Conservation (phyloP, 352 stramenopile genomes). For the Stephanocyclus meneghinianus region DNA sequence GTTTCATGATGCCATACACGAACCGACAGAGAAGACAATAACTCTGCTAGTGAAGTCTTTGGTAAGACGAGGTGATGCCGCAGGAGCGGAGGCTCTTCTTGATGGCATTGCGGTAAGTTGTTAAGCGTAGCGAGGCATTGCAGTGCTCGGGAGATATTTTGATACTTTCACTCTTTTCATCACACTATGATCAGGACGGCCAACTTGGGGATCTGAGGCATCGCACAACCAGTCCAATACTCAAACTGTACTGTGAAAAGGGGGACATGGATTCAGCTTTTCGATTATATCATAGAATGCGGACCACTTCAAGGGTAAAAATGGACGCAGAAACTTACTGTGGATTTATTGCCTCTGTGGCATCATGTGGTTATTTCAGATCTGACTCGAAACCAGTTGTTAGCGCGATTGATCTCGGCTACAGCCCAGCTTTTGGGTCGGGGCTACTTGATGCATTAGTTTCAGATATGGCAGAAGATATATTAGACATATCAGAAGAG, state of each 20-base stretch:
- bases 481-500: conserved; percentile 73
- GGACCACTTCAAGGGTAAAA: conserved; percentile 52
- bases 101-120: conserved; percentile 35
- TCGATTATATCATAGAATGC: conserved; percentile 74
- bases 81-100: conserved; percentile 59
- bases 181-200: conserved; percentile 23
- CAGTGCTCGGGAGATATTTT: not conserved
- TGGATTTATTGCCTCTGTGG: conserved; percentile 64
- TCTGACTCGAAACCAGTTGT: conserved; percentile 50
- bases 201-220: conserved; percentile 50
- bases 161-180: not conserved
- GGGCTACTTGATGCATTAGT: conserved; percentile 72
- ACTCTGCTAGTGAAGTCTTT: conserved; percentile 65
- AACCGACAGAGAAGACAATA: conserved; percentile 70
- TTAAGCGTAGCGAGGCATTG: not conserved
- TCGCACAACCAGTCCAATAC: conserved; percentile 73
- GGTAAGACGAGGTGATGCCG: conserved; percentile 55
- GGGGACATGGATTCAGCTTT: conserved; percentile 62
- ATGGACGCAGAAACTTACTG: conserved; percentile 73
- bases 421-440: conserved; percentile 48
- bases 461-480: conserved; percentile 75
- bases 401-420: conserved; percentile 57
- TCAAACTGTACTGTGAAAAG: conserved; percentile 71
- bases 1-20: conserved; percentile 67
- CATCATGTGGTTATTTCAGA: conserved; percentile 72